phyloP scores from a whole-genome alignment of 2,329 filamentous ascomycete genomes.

The Passalora sequoiae region DNA sequence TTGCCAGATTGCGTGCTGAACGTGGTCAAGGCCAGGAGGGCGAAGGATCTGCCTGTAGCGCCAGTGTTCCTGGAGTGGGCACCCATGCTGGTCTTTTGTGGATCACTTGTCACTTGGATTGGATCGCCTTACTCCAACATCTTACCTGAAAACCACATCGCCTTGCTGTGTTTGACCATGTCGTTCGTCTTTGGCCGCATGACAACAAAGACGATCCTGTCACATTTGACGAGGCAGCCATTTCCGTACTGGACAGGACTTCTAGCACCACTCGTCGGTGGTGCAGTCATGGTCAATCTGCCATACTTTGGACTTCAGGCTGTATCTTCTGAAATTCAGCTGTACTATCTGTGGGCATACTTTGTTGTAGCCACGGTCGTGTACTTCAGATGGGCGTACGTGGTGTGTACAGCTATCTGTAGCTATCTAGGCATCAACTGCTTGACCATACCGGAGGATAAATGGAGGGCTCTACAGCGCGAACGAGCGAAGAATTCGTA shows the following conservation, averaged over 20 bases:
- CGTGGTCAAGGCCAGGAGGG: conserved; percentile 69
- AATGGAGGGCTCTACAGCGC: conserved; percentile 29
- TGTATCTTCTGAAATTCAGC: conserved; percentile 58
- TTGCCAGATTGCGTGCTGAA: conserved; percentile 86
- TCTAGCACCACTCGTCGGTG: conserved; percentile 78
- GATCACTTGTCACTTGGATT: conserved; percentile 74
- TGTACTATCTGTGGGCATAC: conserved; percentile 78
- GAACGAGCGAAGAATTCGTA: conserved; percentile 12
- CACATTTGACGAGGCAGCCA: conserved; percentile 85
- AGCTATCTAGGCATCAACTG: conserved; percentile 90
- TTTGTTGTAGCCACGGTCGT: conserved; percentile 76
- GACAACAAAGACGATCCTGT: conserved; percentile 98
- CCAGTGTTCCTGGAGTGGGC: conserved; percentile 92
- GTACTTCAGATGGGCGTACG: conserved; percentile 87
- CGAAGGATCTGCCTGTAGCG: conserved; percentile 65
- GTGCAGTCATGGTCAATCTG: conserved; percentile 76
- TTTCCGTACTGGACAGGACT: conserved; percentile 97
- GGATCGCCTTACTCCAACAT: conserved; percentile 83
- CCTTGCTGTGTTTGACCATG: conserved; percentile 88
- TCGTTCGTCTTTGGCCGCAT: conserved; percentile 97
- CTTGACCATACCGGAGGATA: conserved; percentile 64
- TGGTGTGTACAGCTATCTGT: conserved; percentile 89
- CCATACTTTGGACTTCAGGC: conserved; percentile 67
- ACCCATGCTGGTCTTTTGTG: conserved; percentile 76
- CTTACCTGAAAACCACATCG: conserved; percentile 76